Conservation (phyloP, 768 basidiomycete genomes). For the Amanita jacksonii region DNA sequence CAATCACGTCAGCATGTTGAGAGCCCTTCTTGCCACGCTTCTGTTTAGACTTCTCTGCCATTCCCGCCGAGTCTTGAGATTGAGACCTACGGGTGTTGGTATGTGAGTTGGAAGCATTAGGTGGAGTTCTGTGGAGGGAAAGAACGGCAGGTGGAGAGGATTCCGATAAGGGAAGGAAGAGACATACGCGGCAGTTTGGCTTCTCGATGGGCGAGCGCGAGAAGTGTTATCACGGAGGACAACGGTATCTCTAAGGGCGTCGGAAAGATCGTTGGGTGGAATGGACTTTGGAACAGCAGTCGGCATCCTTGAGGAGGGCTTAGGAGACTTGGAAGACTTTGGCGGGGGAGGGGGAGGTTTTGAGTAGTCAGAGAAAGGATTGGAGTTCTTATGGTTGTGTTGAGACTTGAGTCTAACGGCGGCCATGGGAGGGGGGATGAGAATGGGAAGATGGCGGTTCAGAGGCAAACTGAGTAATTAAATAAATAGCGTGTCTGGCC, state of each 20-base stretch:
- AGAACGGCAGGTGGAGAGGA: slow-evolving; percentile 2
- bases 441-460: neutral
- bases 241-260: slow-evolving; percentile 65
- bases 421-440: slow-evolving; percentile 17
- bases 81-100: slow-evolving; percentile 32
- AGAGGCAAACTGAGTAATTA: neutral
- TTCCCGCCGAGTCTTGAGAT: slow-evolving; percentile 33
- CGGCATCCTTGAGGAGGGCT: slow-evolving; percentile 23
- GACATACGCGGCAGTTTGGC: slow-evolving; percentile 46
- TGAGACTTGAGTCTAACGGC: slow-evolving; percentile 20
- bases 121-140: slow-evolving; percentile 9
- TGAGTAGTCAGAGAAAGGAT: slow-evolving; percentile 41
- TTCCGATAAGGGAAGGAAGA: neutral
- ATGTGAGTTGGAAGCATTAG: slow-evolving; percentile 16
- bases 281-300: slow-evolving; percentile 18
- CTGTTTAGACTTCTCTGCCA: slow-evolving; percentile 28
- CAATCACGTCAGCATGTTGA: slow-evolving; percentile 81
- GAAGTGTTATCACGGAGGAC: slow-evolving; percentile 36
- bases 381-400: slow-evolving; percentile 25
- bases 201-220: slow-evolving; percentile 45
- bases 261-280: slow-evolving; percentile 37
- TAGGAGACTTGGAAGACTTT: slow-evolving; percentile 16
- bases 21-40: slow-evolving; percentile 54
- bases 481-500: too few relatives aligned
- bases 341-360: slow-evolving; percentile 26